These are phyloP conservation scores for Calamus simplicifolius DNA, from an alignment of 176 grass and related monocot species.

Conservation along the genomic window DNA sequence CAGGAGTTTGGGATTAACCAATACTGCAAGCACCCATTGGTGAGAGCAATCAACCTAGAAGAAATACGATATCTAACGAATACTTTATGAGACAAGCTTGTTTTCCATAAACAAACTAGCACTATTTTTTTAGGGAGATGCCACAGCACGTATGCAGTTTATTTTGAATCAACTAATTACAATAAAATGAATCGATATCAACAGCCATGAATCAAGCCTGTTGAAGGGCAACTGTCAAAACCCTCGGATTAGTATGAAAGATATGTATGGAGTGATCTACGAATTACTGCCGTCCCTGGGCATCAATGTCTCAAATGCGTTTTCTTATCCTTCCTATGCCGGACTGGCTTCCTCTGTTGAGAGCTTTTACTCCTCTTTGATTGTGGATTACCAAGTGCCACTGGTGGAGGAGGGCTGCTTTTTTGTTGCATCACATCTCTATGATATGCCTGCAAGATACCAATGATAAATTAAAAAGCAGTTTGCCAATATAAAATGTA, in stretches of 20 bases:
- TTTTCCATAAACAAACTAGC: too few species aligned
- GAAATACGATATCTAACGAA: too few species aligned
- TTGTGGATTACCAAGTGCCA: constrained; percentile 30
- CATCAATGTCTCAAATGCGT: not conserved
- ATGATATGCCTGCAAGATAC: constrained; percentile 59
- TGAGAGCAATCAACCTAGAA: too few species aligned
- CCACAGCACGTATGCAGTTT: not conserved
- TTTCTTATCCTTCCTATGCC: constrained; percentile 7
- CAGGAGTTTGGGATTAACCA: too few species aligned
- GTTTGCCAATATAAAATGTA: too few species aligned
- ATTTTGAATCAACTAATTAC: not conserved
- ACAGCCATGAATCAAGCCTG: not conserved
- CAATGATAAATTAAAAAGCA: not conserved
- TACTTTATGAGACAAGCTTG: too few species aligned
- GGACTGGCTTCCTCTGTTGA: constrained; percentile 19
- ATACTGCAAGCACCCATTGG: too few species aligned
- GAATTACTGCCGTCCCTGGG: not conserved
- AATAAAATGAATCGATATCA: not conserved
- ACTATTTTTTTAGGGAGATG: too few species aligned
- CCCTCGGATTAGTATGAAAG: not conserved
- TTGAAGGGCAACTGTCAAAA: too few species aligned
- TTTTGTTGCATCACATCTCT: constrained; percentile 67
- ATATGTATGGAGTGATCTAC: not conserved
- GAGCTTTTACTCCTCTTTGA: not conserved
- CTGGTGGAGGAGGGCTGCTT: constrained; percentile 28